phyloP scores from a whole-genome alignment of 768 basidiomycete species.

The Rhodotorula paludigena region DNA sequence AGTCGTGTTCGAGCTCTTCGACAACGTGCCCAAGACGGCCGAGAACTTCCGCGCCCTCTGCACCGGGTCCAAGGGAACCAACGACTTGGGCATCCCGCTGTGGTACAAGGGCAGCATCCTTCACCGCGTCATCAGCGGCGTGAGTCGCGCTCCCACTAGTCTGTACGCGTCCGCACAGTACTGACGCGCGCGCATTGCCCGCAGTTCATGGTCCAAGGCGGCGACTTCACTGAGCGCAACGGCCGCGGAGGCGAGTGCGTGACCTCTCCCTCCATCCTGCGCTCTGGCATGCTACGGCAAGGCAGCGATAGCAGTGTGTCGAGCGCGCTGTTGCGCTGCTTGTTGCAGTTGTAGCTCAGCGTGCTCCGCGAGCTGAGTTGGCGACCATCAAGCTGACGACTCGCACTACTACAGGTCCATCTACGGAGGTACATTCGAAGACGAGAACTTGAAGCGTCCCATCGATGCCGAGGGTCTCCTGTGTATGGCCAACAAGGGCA shows the following conservation, averaged over 20 bases:
- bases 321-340: too few relatives aligned
- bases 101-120: conserved; percentile 65
- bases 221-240: conserved; percentile 73
- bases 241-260: conserved; percentile 70
- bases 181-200: background rate
- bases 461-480: conserved; percentile 67
- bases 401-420: conserved; percentile 61
- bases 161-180: background rate
- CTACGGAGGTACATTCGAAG: conserved; percentile 67
- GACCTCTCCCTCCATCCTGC: background rate
- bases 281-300: too few relatives aligned
- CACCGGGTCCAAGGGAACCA: conserved; percentile 77
- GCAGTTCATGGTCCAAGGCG: conserved; percentile 44
- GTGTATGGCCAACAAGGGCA: conserved; percentile 82
- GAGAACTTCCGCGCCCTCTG: conserved; percentile 84
- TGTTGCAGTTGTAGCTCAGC: too few relatives aligned
- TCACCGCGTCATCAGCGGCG: conserved; percentile 69
- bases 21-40: conserved; percentile 67
- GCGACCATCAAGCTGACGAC: too few relatives aligned
- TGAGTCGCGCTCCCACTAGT: conserved; percentile 50
- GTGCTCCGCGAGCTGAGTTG: background rate
- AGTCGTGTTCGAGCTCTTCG: conserved; percentile 61
- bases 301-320: too few relatives aligned
- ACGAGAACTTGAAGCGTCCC: conserved; percentile 65
- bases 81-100: conserved; percentile 62